phyloP scores from a whole-genome alignment of 495 filamentous ascomycete species.

The Penicillium arizonense region DNA sequence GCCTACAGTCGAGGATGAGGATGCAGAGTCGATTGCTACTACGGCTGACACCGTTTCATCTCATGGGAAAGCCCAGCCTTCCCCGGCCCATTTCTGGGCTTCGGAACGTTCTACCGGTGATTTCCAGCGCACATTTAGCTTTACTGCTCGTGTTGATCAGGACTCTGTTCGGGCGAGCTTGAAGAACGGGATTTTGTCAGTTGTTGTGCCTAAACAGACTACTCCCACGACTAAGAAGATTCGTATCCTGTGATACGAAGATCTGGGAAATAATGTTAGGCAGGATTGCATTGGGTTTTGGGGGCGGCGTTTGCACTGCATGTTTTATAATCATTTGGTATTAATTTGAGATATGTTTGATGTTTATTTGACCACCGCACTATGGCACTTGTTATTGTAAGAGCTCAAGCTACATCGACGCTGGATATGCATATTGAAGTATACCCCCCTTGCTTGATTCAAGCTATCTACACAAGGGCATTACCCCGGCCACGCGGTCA shows the following conservation, averaged over 20 bases:
- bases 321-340: neutral
- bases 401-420: neutral
- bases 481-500: neutral
- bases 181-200: constrained; percentile 70
- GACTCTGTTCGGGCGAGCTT: constrained; percentile 72
- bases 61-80: constrained; percentile 25
- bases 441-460: neutral
- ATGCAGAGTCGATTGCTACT: constrained; percentile 17
- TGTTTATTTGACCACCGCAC: neutral
- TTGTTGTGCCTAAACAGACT: constrained; percentile 75
- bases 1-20: constrained; percentile 60
- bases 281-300: neutral
- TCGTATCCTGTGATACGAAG: constrained; percentile 47
- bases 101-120: constrained; percentile 77
- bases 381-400: neutral
- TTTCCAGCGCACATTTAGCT: constrained; percentile 77
- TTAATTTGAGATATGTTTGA: neutral
- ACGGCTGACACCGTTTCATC: constrained; percentile 8
- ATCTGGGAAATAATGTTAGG: neutral
- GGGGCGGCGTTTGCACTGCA: neutral
- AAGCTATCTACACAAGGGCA: neutral
- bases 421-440: neutral
- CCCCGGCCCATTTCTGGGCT: constrained; percentile 69
- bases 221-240: constrained; percentile 53
- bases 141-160: constrained; percentile 72